Base-by-base conservation (phyloP, 108 stramenopile species). In the Skeletonema potamos region DNA sequence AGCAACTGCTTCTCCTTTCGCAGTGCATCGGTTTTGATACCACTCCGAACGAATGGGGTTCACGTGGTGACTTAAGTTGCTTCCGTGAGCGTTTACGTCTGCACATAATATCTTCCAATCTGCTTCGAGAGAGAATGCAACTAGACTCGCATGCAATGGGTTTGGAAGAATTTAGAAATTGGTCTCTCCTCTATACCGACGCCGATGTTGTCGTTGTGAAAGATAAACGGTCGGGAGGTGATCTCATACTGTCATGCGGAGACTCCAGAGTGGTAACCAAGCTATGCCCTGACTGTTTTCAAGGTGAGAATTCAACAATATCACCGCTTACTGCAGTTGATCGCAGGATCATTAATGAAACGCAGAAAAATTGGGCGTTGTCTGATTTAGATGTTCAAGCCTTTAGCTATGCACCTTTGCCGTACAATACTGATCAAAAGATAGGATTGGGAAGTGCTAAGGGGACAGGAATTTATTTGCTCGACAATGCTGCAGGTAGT, bases 321-420 rank as follows among this genome's bases (percentile, higher is more conserved):
- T 75, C 89, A 10, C 94, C 96, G n/a, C 77, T 97, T 2, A 76
- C 70, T 2, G 58, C 79, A 3, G 57, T 64, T 33, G 94, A 97
- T 68, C 58, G 92, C 27, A 58, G 79, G 54, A 82, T 85, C 13
- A 87, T 97, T 32, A 68, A 93, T 33, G 89, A 92, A 64, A 92
- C 91, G 0, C 86, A 81, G 30, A 86, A 88, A 4, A 87, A 92
- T 48, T 97, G 96, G 96, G 84, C 78, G 68, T 86, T 95, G 2
- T 92, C 88, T 15, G 98, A 97, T 58, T 68, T 96, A 15, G 95
- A 96, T 73, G 95, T 96, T 8, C 70, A 72, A 59, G 96, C 96
- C 17, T 97, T 98, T 72, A 88, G 94, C 64, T 98, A 97, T 74
- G 80, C 92, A 7, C 98, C 98, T 26, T 83, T 98, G 22, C 96